Evolutionary conservation across 352 stramenopile species (phyloP), one percentile per base, ranked within the genome.

Genomic region (Phytophthora sojae): DNA sequence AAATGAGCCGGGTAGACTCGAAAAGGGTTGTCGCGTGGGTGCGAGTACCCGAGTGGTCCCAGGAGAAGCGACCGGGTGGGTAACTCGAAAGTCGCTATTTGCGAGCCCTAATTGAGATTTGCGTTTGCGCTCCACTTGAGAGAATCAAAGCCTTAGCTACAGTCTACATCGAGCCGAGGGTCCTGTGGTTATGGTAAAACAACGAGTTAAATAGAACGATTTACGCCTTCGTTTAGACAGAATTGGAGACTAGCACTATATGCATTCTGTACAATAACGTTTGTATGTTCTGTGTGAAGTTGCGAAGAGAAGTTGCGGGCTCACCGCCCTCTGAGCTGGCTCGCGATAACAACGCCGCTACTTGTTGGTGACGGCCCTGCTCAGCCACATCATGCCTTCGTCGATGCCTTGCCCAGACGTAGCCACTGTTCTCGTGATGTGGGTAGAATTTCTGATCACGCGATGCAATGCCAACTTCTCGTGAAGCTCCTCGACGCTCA

Each of bases 331-430:
- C 26, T 54, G 23, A 63, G 29, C 37, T 14, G 2, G 49, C 25
- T 62, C 21, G n/a, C 9, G 30, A 30, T 67, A 50, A 62, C 51
- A 19, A 67, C 21, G 17, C 6, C 8, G 19, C 64, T 66, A 79
- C 29, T 65, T 61, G 19, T 39, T 39, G 25, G 47, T 73, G 47
- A 83, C 65, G 14, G 56, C 55, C 32, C 71, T 74, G 70, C 68
- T 82, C 52, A 88, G 56, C 81, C 81, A 86, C 12, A 73, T 59
- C 39, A 86, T 69, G 2, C 76, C 81, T 75, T 88, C 74, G 44
- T 82, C 64, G n/a, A 85, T 26, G 6, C 76, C 81, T 53, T 81
- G 63, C 15, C 79, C 79, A 15, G 70, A 65, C 1, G 78, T 30
- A 15, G 74, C 79, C 4, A 82, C 64, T 1, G 68, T 76, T 15